phyloP scores from a whole-genome alignment of 2,329 filamentous ascomycete species.

The Plectosphaerella plurivora region DNA sequence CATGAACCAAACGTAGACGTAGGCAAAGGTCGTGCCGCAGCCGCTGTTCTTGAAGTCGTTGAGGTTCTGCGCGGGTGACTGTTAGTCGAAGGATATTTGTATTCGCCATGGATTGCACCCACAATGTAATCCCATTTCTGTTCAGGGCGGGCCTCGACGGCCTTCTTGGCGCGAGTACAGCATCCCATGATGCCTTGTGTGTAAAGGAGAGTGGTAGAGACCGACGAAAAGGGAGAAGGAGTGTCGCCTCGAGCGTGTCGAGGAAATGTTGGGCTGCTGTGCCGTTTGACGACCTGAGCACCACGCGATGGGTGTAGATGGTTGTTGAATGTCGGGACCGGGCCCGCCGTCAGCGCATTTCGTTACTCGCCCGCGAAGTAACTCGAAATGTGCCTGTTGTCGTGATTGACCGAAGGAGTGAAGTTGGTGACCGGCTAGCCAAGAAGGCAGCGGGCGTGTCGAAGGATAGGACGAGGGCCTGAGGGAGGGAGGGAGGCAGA shows the following conservation, averaged over 20 bases:
- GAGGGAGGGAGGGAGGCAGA: neutral
- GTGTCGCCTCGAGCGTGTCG: constrained; percentile 7
- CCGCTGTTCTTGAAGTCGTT: constrained; percentile 81
- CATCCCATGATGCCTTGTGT: constrained; percentile 52
- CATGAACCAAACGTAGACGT: constrained; percentile 75
- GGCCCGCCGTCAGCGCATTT: constrained; percentile 39
- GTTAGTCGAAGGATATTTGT: neutral
- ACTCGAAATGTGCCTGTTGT: constrained; percentile 31
- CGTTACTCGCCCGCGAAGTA: constrained; percentile 46
- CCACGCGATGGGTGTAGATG: neutral
- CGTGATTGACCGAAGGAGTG: constrained; percentile 12
- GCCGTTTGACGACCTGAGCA: neutral
- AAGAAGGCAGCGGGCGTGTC: neutral
- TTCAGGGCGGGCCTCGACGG: constrained; percentile 67
- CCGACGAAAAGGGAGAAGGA: constrained; percentile 5
- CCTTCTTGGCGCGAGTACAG: constrained; percentile 56
- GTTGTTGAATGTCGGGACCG: constrained; percentile 14
- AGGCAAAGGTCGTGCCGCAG: constrained; percentile 73
- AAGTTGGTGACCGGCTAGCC: constrained; percentile 8
- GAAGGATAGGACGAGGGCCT: neutral
- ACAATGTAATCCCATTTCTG: constrained; percentile 95
- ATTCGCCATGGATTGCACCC: constrained; percentile 26
- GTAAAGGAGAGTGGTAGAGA: neutral
- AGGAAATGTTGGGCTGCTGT: neutral
- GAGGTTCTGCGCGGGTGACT: constrained; percentile 31